Percentiles rank a stretch among this genome's conserved stretches.
These are phyloP conservation scores for Carex littledalei DNA, from an alignment of 176 grass and related monocot species.

Conservation along the genomic window DNA sequence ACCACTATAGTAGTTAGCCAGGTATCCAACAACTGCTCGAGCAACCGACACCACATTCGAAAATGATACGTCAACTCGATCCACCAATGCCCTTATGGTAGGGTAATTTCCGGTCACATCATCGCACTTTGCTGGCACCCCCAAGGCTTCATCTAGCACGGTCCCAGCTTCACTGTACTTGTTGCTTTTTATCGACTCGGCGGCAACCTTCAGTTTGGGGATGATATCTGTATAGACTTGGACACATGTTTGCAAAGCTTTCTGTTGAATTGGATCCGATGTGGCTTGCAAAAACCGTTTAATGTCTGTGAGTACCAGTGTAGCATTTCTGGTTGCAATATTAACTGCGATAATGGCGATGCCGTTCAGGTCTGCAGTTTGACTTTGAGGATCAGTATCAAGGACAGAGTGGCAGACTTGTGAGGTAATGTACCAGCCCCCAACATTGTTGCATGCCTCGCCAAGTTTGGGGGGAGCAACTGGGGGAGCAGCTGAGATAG, in stretches of 20 bases:
- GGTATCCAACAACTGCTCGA: not conserved
- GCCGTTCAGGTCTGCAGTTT: not conserved
- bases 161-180: not conserved
- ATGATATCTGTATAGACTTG: conserved; percentile 3
- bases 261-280: not conserved
- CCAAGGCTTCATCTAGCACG: not conserved
- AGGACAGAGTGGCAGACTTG: not conserved
- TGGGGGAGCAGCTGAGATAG: not conserved
- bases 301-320: not conserved
- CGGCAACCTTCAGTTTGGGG: not conserved
- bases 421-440: not conserved
- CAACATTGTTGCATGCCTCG: not conserved
- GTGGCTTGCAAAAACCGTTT: not conserved
- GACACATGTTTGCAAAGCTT: not conserved
- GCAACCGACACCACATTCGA: not conserved
- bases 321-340: not conserved
- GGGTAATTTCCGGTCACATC: not conserved
- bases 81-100: not conserved
- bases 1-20: not conserved
- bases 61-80: not conserved
- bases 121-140: not conserved
- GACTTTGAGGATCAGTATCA: not conserved
- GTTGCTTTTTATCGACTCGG: not conserved
- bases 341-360: not conserved
- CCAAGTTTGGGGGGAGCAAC: not conserved